A percentile compares a stretch with the other conserved stretches of the same genome.
Evolutionary conservation across 805 yeast genomes (phyloP).

Genomic region (Kurtzmaniella fragi): DNA sequence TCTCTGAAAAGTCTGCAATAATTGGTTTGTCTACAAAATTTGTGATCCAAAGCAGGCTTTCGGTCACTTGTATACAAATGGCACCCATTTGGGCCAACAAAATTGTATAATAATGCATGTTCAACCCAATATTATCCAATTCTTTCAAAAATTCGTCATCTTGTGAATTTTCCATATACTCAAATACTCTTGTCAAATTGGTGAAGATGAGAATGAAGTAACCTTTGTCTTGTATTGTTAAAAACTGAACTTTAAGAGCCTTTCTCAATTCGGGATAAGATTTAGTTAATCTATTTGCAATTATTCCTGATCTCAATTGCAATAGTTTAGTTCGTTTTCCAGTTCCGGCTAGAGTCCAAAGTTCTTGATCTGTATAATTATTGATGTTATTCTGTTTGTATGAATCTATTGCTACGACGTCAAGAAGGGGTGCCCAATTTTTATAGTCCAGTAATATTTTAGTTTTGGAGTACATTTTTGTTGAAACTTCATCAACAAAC

Average conservation of each 20-base stretch:
- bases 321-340: constrained; percentile 29
- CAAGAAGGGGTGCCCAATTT: constrained; percentile 47
- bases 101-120: constrained; percentile 12
- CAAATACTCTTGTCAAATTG: constrained; percentile 33
- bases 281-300: constrained; percentile 18
- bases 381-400: constrained; percentile 12
- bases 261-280: constrained; percentile 27
- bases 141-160: constrained; percentile 18
- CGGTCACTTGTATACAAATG: constrained; percentile 22
- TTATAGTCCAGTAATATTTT: constrained; percentile 24
- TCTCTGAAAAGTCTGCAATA: neutral
- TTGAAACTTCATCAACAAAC: constrained; percentile 11
- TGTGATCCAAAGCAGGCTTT: constrained; percentile 14
- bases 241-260: constrained; percentile 14
- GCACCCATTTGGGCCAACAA: constrained; percentile 10
- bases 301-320: constrained; percentile 29
- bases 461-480: constrained; percentile 17
- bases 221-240: constrained; percentile 12
- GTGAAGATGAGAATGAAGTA: constrained; percentile 33
- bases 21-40: constrained; percentile 11
- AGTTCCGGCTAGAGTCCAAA: constrained; percentile 39
- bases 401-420: constrained; percentile 31
- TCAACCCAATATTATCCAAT: constrained; percentile 14
- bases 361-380: constrained; percentile 25
- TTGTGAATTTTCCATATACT: constrained; percentile 18